Base-by-base conservation (phyloP, 768 basidiomycete species). In the Leccinum arenicola region DNA sequence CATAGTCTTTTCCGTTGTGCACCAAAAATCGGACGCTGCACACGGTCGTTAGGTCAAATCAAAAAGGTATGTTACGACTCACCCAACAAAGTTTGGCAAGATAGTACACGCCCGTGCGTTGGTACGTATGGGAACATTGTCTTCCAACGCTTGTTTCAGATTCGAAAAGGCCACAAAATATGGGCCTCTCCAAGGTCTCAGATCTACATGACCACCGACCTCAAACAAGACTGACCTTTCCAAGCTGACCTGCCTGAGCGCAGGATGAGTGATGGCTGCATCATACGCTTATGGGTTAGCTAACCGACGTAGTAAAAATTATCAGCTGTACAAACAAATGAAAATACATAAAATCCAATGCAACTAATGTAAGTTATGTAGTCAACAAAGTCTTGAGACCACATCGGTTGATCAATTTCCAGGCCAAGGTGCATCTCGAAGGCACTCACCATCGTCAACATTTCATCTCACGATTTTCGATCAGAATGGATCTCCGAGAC, bases 61-160 rank as follows among this genome's bases (percentile, higher is more conserved):
- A 15, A 9, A 31, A 31, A 23, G 5, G 10, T 15, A 19, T n/a
- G 8, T 8, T 31, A 50, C 10, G 3, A 73, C 89, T 60, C 66
- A 95, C 94, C 96, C 96, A 52, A 98, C 93, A 66, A 96, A 98
- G 65, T 93, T 95, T 0, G 96, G 96, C 2, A 99, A 79, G 70
- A 99, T 89, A 9, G 95, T 97, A 65, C 95, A 98, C 11, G 90
- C 78, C 60, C 96, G 78, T 2, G 93, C 93, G 59, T 93, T 83
- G 0, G 96, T 99, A 67, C 84, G 84, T 68, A 99, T 94, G 0
- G 94, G 85, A n/a, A 84, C 79, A 73, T 91, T 91, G 73, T 87
- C 87, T 60, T 85, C 77, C 57, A 93, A 76, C 3, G 95, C 89
- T 45, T 95, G 85, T 31, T 85, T 82, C 58, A 98, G 78, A 67